phyloP scores from a whole-genome alignment of 495 filamentous ascomycete species.

The Articulospora tetracladia region DNA sequence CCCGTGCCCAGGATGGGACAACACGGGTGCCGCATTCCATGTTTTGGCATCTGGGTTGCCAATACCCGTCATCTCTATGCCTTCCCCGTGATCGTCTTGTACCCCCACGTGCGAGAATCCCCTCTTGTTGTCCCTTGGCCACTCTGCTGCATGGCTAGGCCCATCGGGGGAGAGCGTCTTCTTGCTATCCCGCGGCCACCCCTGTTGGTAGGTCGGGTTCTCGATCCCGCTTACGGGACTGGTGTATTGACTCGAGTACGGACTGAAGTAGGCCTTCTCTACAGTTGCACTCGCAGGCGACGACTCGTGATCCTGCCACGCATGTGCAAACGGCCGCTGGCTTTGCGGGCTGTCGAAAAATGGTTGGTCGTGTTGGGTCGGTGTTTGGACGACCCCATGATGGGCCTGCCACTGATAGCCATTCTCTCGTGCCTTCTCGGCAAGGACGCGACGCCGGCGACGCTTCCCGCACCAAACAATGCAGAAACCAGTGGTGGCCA shows the following conservation, averaged over 20 bases:
- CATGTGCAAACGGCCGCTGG: slow-evolving; percentile 10
- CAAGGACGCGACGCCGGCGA: slow-evolving; percentile 24
- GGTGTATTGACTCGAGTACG: slow-evolving; percentile 23
- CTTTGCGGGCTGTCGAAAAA: slow-evolving; percentile 26
- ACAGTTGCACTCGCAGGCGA: slow-evolving; percentile 11
- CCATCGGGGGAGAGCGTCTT: neutral
- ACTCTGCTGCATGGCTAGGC: neutral
- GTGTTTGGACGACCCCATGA: neutral
- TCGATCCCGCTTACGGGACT: slow-evolving; percentile 20
- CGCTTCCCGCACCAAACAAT: slow-evolving; percentile 47
- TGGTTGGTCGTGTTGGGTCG: neutral
- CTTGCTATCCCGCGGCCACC: slow-evolving; percentile 14
- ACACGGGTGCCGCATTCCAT: slow-evolving; percentile 15
- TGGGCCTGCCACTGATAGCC: slow-evolving; percentile 17
- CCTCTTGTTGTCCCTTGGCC: slow-evolving; percentile 13
- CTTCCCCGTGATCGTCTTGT: neutral
- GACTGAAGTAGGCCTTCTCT: slow-evolving; percentile 24
- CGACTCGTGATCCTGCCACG: slow-evolving; percentile 1
- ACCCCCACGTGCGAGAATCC: neutral
- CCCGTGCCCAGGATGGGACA: slow-evolving; percentile 19
- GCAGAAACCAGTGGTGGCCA: slow-evolving; percentile 37
- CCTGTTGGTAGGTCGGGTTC: neutral
- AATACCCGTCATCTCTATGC: slow-evolving; percentile 16
- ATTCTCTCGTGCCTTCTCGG: slow-evolving; percentile 5
- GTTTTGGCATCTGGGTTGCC: neutral